Conservation (phyloP, 2,329 filamentous ascomycete species). For the Incumbomyces delicatus region DNA sequence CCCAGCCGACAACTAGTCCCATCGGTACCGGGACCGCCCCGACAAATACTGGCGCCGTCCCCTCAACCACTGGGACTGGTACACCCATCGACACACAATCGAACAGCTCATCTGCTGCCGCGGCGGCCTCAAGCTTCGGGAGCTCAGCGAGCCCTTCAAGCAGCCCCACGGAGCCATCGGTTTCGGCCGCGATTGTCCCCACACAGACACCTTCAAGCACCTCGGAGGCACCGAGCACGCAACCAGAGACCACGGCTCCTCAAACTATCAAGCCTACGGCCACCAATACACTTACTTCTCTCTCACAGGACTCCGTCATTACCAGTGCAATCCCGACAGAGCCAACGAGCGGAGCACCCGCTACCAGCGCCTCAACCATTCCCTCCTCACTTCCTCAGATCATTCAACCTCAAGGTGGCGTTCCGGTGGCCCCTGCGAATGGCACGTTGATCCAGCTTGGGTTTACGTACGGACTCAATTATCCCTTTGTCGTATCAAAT, state of each 20-base stretch:
- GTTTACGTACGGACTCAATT: conserved; percentile 73
- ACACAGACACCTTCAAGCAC: background rate
- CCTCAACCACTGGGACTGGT: conserved; percentile 8
- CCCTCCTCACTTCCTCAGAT: conserved; percentile 62
- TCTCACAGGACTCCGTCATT: conserved; percentile 25
- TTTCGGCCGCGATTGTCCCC: background rate
- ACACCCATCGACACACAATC: conserved; percentile 6
- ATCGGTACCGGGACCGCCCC: conserved; percentile 14
- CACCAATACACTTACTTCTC: conserved; percentile 35
- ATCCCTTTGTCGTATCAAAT: conserved; percentile 65
- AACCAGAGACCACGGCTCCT: conserved; percentile 16
- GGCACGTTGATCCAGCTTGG: conserved; percentile 71
- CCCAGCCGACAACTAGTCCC: conserved; percentile 6
- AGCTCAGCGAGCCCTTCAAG: background rate
- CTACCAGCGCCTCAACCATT: conserved; percentile 40
- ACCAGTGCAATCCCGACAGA: conserved; percentile 23
- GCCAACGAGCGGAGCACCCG: conserved; percentile 25
- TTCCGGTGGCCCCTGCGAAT: conserved; percentile 49
- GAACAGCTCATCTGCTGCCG: background rate
- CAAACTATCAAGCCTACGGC: conserved; percentile 37
- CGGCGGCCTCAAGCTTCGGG: background rate
- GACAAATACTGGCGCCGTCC: conserved; percentile 12
- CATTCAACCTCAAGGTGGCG: conserved; percentile 59
- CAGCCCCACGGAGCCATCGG: background rate
- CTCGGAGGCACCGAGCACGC: background rate